These are phyloP conservation scores for Ophiostoma piceae DNA, from an alignment of 2,329 filamentous ascomycete species.

Conservation along the genomic window DNA sequence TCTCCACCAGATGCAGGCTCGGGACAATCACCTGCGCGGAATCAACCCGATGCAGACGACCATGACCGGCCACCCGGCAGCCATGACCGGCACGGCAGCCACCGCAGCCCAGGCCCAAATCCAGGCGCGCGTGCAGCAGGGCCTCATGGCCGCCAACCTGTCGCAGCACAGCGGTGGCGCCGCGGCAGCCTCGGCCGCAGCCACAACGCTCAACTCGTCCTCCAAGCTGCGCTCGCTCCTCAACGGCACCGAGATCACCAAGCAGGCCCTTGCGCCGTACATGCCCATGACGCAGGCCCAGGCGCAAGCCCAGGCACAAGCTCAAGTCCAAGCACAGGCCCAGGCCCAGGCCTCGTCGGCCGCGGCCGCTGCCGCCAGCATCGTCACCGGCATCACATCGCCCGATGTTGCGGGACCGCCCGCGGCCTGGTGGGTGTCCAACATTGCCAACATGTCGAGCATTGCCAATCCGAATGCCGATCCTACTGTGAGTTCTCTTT, in stretches of 20 bases:
- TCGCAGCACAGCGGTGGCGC: background rate
- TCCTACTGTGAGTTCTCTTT: conserved; percentile 16
- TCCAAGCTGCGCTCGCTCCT: conserved; percentile 15
- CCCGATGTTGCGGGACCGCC: conserved; percentile 21
- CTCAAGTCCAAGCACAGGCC: background rate
- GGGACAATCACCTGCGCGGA: conserved; percentile 11
- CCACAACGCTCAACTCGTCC: background rate
- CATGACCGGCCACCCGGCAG: conserved; percentile 1
- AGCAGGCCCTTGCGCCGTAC: conserved; percentile 26
- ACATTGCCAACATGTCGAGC: conserved; percentile 28
- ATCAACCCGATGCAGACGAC: conserved; percentile 15
- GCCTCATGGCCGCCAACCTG: conserved; percentile 4
- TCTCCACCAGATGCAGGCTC: background rate
- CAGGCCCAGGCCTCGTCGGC: conserved; percentile 11
- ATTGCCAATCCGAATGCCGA: conserved; percentile 25
- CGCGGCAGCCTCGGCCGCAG: background rate
- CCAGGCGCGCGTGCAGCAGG: conserved; percentile 4
- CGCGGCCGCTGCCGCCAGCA: background rate
- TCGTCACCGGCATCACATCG: background rate
- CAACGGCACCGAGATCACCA: conserved; percentile 18
- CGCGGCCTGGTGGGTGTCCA: conserved; percentile 31
- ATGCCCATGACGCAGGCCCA: conserved; percentile 24
- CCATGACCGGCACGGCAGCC: background rate
- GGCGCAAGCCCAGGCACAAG: background rate
- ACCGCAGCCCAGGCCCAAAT: background rate